Evolutionary conservation across 2,329 filamentous ascomycete species (phyloP).

Genomic region (Helotiales sp.): DNA sequence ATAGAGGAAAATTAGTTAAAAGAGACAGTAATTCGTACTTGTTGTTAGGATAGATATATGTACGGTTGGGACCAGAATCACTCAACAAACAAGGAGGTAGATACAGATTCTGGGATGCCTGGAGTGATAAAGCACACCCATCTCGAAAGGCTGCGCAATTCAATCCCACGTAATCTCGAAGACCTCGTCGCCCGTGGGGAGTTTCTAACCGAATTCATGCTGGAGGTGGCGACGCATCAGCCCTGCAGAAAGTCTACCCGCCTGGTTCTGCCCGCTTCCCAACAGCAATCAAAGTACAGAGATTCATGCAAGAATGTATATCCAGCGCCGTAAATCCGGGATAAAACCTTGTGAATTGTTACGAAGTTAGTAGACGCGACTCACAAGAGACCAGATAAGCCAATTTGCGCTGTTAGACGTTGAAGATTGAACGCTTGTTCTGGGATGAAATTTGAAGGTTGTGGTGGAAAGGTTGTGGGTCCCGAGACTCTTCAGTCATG

Average conservation of each 20-base stretch:
- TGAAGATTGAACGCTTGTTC: background rate
- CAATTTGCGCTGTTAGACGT: background rate
- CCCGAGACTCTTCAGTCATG: too few species aligned
- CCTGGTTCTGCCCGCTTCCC: background rate
- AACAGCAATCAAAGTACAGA: background rate
- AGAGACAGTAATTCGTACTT: background rate
- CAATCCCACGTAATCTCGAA: constrained; percentile 13
- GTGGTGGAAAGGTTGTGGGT: background rate
- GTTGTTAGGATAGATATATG: background rate
- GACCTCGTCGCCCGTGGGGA: constrained; percentile 18
- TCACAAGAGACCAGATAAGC: background rate
- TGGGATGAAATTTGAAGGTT: background rate
- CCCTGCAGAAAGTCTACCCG: constrained; percentile 3
- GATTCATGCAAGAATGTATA: background rate
- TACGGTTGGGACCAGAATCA: background rate
- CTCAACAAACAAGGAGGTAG: background rate
- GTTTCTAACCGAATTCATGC: constrained; percentile 19
- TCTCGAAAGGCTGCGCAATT: background rate
- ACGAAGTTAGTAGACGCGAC: background rate
- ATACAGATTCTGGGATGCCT: constrained; percentile 12
- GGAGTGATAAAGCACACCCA: constrained; percentile 10
- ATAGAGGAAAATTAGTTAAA: background rate
- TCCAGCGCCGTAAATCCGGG: background rate
- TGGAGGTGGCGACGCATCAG: constrained; percentile 22
- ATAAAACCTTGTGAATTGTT: too few species aligned